Evolutionary conservation across 371 early-diverging fungal genomes (phyloP), one percentile per base, ranked within the genome.

Genomic region (Entomophthora muscae): DNA sequence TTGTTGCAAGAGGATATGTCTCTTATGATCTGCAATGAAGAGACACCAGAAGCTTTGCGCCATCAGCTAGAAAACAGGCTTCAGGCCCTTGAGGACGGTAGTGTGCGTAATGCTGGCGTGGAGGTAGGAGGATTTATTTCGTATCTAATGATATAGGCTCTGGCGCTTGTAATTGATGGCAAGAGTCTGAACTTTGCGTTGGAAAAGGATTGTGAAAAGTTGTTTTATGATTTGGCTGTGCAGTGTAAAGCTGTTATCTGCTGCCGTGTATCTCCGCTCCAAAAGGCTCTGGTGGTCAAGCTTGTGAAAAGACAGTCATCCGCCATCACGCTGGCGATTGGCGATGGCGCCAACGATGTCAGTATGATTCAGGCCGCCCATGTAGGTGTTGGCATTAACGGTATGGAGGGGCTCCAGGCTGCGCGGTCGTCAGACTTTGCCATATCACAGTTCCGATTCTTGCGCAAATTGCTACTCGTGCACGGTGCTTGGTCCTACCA

Each of bases 291-390:
- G 66, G 91, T 97, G n/a, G 92, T 93, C 29, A 86, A 87, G 68
- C 73, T 89, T 32, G 89, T 97, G 31, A 89, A 89, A 67, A 79
- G 85, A 21, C 78, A 83, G 53, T 76, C 74, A 53, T 85, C 77
- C 63, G 82, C 90, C 10, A 88, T 85, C 68, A 71, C 84, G 59
- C 83, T 89, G 65, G 95, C 86, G 52, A 93, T 95, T 61, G 98
- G 99, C 52, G 99, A 99, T 73, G 99, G 99, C 56, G 97, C 97
- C 42, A 99, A 99, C 70, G 99, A 99, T 72, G 95, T 99, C 2
- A 83, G 88, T 27, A 99, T 99, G 99, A 89, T 99, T 65, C 90
- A 93, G 73, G 91, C 91, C 24, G 94, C 99, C 3, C 93, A 97
- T 70, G 93, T 99, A 0, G 89, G 89, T 66, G 84, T 99, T 24